Evolutionary conservation across 805 yeast species (phyloP).

Genomic region (Naumovozyma dairenensis): DNA sequence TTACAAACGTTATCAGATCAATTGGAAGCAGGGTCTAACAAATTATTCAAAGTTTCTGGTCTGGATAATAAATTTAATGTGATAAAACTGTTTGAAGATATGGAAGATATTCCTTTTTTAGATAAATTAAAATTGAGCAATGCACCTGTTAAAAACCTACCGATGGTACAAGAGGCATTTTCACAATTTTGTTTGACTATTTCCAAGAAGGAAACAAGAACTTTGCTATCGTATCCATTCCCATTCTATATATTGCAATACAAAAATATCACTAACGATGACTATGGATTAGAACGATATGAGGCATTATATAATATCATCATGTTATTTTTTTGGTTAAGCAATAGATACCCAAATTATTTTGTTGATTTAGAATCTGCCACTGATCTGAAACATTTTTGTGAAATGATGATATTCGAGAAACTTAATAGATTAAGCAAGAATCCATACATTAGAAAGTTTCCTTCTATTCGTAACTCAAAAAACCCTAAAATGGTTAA

Average conservation of each 20-base stretch:
- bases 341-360: constrained; percentile 74
- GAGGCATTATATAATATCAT: constrained; percentile 64
- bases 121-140: constrained; percentile 50
- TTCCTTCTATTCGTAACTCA: neutral
- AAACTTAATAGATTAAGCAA: constrained; percentile 27
- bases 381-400: constrained; percentile 50
- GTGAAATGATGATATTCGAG: constrained; percentile 44
- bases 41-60: constrained; percentile 21
- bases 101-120: constrained; percentile 37
- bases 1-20: constrained; percentile 37
- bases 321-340: constrained; percentile 71
- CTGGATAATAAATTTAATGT: constrained; percentile 30
- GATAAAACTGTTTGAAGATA: constrained; percentile 36
- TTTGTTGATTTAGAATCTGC: constrained; percentile 75
- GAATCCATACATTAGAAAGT: constrained; percentile 21
- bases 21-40: constrained; percentile 14
- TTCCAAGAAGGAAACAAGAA: constrained; percentile 42
- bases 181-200: constrained; percentile 43
- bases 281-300: constrained; percentile 22
- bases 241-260: constrained; percentile 25
- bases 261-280: constrained; percentile 17
- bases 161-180: constrained; percentile 35
- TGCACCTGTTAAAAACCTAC: constrained; percentile 47
- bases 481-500: neutral
- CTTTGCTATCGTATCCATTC: constrained; percentile 42